These are phyloP conservation scores for Cicer yamashitae DNA, from an alignment of 306 rosid species.

Conservation along the genomic window DNA sequence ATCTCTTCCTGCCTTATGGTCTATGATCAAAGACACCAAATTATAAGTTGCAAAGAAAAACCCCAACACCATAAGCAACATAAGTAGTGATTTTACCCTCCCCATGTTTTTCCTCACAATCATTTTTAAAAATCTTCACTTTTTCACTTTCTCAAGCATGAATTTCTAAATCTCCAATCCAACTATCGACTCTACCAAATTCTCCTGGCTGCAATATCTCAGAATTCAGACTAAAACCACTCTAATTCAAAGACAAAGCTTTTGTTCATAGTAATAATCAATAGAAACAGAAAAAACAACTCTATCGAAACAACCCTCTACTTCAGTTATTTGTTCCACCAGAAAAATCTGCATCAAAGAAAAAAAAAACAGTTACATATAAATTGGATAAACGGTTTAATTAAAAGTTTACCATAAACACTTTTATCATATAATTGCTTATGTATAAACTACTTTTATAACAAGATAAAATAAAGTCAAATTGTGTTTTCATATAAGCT, in stretches of 20 bases:
- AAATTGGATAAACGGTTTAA: neutral
- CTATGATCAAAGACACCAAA: conserved; percentile 61
- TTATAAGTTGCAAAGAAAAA: conserved; percentile 76
- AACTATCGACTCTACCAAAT: conserved; percentile 40
- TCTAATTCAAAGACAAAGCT: conserved; percentile 21
- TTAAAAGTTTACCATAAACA: too few relatives aligned
- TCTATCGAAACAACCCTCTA: neutral
- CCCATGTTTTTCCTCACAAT: conserved; percentile 71
- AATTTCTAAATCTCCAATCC: conserved; percentile 35
- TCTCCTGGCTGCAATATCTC: conserved; percentile 35
- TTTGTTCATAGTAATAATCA: conserved; percentile 15
- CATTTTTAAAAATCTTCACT: conserved; percentile 50
- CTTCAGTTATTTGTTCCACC: conserved; percentile 40
- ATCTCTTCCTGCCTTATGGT: conserved; percentile 57
- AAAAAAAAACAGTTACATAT: conserved; percentile 21
- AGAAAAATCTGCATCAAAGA: conserved; percentile 49
- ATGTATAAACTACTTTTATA: too few relatives aligned
- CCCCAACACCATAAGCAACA: conserved; percentile 71
- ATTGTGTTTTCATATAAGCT: too few relatives aligned
- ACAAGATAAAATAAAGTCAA: too few relatives aligned
- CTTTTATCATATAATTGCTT: too few relatives aligned
- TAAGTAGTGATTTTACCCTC: conserved; percentile 62
- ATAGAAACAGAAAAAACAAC: conserved; percentile 9
- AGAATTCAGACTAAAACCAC: conserved; percentile 33
- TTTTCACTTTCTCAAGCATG: conserved; percentile 19